phyloP scores from a whole-genome alignment of 805 yeast genomes.

The Teunomyces kruisii region DNA sequence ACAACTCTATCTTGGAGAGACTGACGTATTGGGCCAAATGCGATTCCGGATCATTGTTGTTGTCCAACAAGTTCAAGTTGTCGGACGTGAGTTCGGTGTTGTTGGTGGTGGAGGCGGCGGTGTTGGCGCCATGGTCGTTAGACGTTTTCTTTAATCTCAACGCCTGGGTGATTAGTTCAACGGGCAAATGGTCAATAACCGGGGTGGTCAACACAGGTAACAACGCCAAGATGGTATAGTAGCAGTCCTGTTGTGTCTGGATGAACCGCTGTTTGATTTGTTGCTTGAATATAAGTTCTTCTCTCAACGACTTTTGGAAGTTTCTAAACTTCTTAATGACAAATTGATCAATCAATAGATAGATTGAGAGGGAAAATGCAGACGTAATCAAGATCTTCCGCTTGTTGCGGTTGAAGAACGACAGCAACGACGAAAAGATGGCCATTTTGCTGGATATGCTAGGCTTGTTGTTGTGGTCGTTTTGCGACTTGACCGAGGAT shows the following conservation, averaged over 20 bases:
- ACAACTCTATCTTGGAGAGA: constrained; percentile 53
- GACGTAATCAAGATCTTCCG: constrained; percentile 35
- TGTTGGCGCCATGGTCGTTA: constrained; percentile 13
- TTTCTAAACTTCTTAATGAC: constrained; percentile 37
- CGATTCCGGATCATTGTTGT: constrained; percentile 19
- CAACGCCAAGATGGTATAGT: constrained; percentile 78
- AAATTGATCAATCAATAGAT: constrained; percentile 38
- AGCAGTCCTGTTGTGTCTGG: constrained; percentile 90
- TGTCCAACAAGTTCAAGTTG: constrained; percentile 36
- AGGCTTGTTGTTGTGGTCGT: neutral
- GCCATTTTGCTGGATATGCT: constrained; percentile 27
- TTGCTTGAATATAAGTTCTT: constrained; percentile 43
- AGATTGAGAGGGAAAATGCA: constrained; percentile 33
- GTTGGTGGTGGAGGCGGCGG: constrained; percentile 13
- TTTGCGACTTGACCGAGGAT: neutral
- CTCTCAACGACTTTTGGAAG: constrained; percentile 39
- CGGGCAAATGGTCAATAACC: constrained; percentile 60
- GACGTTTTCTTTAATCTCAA: constrained; percentile 57
- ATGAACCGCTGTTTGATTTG: constrained; percentile 76
- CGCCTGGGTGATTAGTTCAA: constrained; percentile 70
- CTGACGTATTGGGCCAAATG: constrained; percentile 22
- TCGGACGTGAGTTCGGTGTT: constrained; percentile 34
- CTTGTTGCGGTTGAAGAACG: constrained; percentile 42
- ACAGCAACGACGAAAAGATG: constrained; percentile 38
- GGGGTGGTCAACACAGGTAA: constrained; percentile 74